Evolutionary conservation across 2,329 filamentous ascomycete species (phyloP).

Genomic region (Orbilia oligospora): DNA sequence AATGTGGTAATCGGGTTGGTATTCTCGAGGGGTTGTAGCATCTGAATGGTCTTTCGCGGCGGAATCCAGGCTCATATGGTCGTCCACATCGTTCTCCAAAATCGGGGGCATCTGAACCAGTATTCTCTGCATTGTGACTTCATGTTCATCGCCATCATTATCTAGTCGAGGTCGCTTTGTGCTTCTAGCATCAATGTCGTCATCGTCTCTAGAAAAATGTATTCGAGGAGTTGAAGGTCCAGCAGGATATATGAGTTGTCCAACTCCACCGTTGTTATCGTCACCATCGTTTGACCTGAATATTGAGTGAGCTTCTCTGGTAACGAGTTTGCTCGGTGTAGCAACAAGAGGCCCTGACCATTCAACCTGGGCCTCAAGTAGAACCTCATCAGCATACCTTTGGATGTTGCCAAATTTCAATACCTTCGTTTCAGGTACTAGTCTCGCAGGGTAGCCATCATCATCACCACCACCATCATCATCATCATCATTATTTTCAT

Average conservation of each 20-base stretch:
- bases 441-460: background rate
- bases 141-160: background rate
- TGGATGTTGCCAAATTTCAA: slow-evolving; percentile 25
- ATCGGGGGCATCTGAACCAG: too few species aligned
- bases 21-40: background rate
- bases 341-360: background rate
- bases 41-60: background rate
- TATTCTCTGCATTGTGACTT: background rate
- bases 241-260: background rate
- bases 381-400: background rate
- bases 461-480: too few species aligned
- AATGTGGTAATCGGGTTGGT: background rate
- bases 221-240: slow-evolving; percentile 1
- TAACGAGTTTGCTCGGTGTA: background rate
- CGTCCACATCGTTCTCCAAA: background rate
- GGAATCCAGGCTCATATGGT: background rate
- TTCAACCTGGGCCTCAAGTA: slow-evolving; percentile 2
- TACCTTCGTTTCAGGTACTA: slow-evolving; percentile 28
- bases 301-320: slow-evolving; percentile 6
- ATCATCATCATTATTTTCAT: background rate
- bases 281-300: background rate
- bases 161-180: slow-evolving; percentile 4
- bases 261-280: background rate
- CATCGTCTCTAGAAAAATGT: background rate
- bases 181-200: slow-evolving; percentile 10